phyloP scores from a whole-genome alignment of 257 asterid species.

The Solanum raphanifolium region DNA sequence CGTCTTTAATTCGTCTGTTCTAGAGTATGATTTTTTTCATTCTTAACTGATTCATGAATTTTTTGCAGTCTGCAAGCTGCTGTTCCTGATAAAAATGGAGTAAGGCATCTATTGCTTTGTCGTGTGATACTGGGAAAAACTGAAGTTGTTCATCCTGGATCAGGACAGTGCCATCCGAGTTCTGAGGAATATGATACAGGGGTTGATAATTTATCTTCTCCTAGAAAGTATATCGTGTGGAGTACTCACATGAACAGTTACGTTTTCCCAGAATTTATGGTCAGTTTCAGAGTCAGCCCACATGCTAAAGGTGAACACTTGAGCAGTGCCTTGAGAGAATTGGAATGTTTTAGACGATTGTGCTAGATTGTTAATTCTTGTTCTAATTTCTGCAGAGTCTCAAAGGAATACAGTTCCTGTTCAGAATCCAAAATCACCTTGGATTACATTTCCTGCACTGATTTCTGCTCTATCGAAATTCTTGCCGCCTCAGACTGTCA shows the following conservation, averaged over 20 bases:
- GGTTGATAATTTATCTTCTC: conserved; percentile 16
- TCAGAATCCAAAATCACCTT: conserved; percentile 23
- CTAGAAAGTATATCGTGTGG: conserved; percentile 24
- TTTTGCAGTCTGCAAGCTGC: conserved; percentile 12
- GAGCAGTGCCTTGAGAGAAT: not conserved
- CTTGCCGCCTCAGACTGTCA: conserved; percentile 12
- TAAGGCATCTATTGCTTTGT: conserved; percentile 23
- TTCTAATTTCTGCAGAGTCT: not conserved
- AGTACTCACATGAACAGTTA: conserved; percentile 13
- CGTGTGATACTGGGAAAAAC: conserved; percentile 25
- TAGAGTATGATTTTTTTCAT: not conserved
- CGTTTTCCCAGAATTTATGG: conserved; percentile 19
- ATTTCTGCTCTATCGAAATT: conserved; percentile 17
- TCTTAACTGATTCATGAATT: not conserved
- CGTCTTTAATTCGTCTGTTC: not conserved
- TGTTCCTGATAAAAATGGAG: conserved; percentile 15
- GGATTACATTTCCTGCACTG: conserved; percentile 22
- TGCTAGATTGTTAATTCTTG: not conserved
- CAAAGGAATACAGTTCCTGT: not conserved
- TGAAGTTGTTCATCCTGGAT: conserved; percentile 22
- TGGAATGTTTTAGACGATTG: not conserved
- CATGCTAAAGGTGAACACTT: not conserved
- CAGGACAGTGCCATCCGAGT: conserved; percentile 19
- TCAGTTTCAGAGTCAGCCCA: conserved; percentile 14
- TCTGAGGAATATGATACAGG: conserved; percentile 17